These are phyloP conservation scores for Pulveroboletus sp. DNA, from an alignment of 768 basidiomycete species.

Conservation along the genomic window DNA sequence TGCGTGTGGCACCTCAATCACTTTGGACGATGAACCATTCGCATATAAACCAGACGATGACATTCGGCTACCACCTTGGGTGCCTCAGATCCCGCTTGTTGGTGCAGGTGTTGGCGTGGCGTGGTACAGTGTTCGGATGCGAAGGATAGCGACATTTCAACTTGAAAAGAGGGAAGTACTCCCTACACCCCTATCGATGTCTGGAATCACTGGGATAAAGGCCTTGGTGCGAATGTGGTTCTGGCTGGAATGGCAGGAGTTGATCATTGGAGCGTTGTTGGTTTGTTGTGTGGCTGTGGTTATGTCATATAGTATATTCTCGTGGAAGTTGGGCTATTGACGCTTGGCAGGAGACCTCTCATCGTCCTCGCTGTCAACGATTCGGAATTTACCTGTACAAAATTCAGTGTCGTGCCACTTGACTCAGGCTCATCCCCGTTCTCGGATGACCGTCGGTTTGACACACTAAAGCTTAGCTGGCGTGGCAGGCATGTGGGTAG, in stretches of 20 bases:
- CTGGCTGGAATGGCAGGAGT: conserved; percentile 30
- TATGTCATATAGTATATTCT: not conserved
- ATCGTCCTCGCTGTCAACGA: too few relatives aligned
- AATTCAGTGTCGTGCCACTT: too few relatives aligned
- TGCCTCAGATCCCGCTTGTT: conserved; percentile 52
- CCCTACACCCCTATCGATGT: conserved; percentile 15
- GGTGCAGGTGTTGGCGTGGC: conserved; percentile 61
- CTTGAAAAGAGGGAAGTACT: not conserved
- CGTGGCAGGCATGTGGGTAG: too few relatives aligned
- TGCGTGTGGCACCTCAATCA: conserved; percentile 11
- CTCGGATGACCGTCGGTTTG: too few relatives aligned
- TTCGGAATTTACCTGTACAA: too few relatives aligned
- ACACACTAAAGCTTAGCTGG: too few relatives aligned
- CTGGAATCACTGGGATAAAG: conserved; percentile 32
- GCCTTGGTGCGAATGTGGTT: conserved; percentile 45
- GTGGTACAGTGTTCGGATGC: conserved; percentile 65
- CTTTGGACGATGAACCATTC: conserved; percentile 32
- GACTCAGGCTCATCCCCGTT: too few relatives aligned
- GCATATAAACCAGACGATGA: conserved; percentile 34
- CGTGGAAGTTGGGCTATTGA: too few relatives aligned
- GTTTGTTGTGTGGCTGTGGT: conserved; percentile 3
- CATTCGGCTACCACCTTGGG: conserved; percentile 15
- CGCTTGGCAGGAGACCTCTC: too few relatives aligned
- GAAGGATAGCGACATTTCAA: conserved; percentile 37
- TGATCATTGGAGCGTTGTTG: not conserved